These are phyloP conservation scores for Atractiella rhizophila DNA, from an alignment of 768 basidiomycete genomes.

Conservation along the genomic window DNA sequence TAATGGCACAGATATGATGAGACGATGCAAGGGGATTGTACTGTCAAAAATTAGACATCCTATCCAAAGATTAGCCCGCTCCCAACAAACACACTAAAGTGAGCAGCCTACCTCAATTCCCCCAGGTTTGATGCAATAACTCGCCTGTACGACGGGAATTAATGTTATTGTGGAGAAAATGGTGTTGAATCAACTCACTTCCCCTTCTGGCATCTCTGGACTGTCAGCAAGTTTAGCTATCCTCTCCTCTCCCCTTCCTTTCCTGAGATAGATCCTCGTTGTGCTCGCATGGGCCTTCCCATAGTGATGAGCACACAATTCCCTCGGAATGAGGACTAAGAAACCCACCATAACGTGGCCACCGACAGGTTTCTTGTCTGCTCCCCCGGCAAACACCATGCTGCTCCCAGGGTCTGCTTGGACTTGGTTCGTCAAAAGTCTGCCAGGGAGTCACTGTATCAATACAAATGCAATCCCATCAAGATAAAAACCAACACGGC, in stretches of 20 bases:
- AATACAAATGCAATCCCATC: conserved; percentile 68
- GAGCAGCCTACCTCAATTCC: too few relatives aligned
- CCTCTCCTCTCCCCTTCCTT: conserved; percentile 11
- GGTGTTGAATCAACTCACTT: neutral
- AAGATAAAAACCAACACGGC: conserved; percentile 68
- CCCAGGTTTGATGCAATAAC: too few relatives aligned
- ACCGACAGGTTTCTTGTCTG: conserved; percentile 47
- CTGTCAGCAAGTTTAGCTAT: conserved; percentile 4
- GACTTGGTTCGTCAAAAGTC: conserved; percentile 5
- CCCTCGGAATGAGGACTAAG: neutral
- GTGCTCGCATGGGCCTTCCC: conserved; percentile 8
- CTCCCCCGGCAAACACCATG: conserved; percentile 83
- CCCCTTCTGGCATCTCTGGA: conserved; percentile 2
- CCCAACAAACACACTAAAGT: too few relatives aligned
- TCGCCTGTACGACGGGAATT: too few relatives aligned
- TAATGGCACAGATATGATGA: too few relatives aligned
- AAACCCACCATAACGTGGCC: conserved; percentile 6
- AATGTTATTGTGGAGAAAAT: too few relatives aligned
- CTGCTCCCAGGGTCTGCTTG: conserved; percentile 81
- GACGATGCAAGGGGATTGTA: too few relatives aligned
- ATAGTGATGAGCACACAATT: neutral
- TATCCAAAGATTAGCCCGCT: too few relatives aligned
- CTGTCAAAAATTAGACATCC: too few relatives aligned
- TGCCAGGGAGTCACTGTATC: neutral
- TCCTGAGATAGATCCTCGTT: conserved; percentile 10